A percentile compares a stretch with the other conserved stretches of the same genome.
phyloP scores from a whole-genome alignment of 169 alveolate species.

The Neospora caninum region DNA sequence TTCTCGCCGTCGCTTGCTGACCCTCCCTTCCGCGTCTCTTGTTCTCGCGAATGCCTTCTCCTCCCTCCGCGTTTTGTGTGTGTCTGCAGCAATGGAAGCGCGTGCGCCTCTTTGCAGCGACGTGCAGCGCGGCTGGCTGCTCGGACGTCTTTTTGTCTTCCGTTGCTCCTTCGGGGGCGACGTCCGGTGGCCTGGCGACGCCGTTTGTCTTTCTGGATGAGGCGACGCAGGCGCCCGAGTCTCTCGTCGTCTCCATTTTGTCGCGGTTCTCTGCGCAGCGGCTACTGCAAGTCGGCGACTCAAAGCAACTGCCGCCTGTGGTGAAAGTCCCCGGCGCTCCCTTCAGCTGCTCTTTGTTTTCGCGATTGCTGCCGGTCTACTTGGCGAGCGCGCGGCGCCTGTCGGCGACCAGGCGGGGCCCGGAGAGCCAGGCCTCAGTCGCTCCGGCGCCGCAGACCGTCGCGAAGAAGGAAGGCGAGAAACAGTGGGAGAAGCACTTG shows the following conservation, averaged over 20 bases:
- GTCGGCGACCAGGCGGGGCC: not conserved
- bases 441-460: no score
- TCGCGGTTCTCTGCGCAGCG: slow-evolving; percentile 47
- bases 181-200: not conserved
- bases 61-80: not conserved
- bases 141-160: slow-evolving; percentile 36
- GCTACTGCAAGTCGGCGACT: slow-evolving; percentile 61
- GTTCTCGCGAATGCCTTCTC: no score
- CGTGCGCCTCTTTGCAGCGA: slow-evolving; percentile 65
- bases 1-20: no score
- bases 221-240: slow-evolving; percentile 66
- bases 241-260: slow-evolving; percentile 47
- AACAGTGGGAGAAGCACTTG: no score
- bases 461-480: no score
- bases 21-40: no score
- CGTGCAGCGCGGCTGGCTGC: slow-evolving; percentile 58
- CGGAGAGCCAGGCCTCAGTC: no score
- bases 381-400: not conserved
- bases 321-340: slow-evolving; percentile 11
- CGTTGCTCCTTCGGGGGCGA: not conserved
- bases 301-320: slow-evolving; percentile 62
- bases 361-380: slow-evolving; percentile 7
- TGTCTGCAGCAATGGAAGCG: slow-evolving; percentile 68
- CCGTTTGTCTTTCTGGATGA: slow-evolving; percentile 66
- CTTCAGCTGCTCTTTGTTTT: slow-evolving; percentile 14